Evolutionary conservation across 140 eudicot species (phyloP), one percentile per base, ranked within the genome.

Genomic region (Eryngium alpinum): DNA sequence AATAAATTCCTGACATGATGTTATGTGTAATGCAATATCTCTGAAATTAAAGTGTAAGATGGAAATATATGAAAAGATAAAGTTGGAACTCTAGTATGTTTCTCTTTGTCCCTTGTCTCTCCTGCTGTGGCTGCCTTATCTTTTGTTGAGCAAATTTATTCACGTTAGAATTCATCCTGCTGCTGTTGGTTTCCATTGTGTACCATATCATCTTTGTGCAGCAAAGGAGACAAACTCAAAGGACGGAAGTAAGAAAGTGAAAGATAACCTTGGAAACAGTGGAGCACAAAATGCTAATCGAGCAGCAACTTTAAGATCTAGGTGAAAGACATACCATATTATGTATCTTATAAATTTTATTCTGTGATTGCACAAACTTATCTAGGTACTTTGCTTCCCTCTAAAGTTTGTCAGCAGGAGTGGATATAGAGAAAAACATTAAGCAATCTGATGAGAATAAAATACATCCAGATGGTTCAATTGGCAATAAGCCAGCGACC

Each of bases 401-500:
- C 59, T 28, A 78, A 84, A 70, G 90, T 81, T 72, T 53, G 59
- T 72, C 83, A 50, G 84, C 60, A 80, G 86, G 84, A 12, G 32
- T 3, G 5, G 78, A 44, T 52, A 60, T 13, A n/a, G 88, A 72
- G 38, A 76, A 88, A 60, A 86, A 74, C 43, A 51, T 9, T 44
- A 53, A 60, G 51, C 84, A 83, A 53, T 62, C 80, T 22, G 81
- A 63, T 38, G 46, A 38, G 46, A 38, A 38, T 38, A 2, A 38
- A 38, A 38, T 38, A 38, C 4, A 38, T 38, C 80, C 65, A 52
- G 72, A 67, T 22, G 56, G 80, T 33, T 65, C 50, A 49, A 66
- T 71, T n/a, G 16, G 29, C 56, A 75, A 80, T 22, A 33, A 78
- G 59, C 19, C 57, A 11, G 21, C 21, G 18, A 87, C 79, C 62